Conservation (phyloP, 441 rosid genomes). For the Pelargonium myrrhifolium region DNA sequence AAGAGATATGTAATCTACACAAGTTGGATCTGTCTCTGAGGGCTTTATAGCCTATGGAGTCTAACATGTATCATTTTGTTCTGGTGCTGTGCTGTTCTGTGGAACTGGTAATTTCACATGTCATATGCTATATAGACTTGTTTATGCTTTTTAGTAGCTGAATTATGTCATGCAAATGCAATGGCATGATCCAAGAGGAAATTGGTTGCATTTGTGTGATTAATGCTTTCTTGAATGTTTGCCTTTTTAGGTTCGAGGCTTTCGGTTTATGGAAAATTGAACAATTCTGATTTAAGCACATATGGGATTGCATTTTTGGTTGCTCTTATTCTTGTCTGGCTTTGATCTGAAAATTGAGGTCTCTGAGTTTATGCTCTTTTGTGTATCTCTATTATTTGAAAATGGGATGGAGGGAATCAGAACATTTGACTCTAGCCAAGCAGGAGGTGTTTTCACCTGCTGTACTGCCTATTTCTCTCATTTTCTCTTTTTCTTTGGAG, state of each 20-base stretch:
- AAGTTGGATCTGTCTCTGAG: no score
- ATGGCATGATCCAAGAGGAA: neutral
- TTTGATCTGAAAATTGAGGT: neutral
- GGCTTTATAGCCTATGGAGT: no score
- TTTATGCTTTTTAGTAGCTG: conserved; percentile 2
- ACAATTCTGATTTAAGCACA: no score
- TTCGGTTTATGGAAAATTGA: no score
- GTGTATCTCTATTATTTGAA: neutral
- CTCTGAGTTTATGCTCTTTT: neutral
- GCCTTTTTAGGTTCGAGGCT: neutral
- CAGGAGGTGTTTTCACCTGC: no score
- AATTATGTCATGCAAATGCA: neutral
- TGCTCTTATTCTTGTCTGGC: no score
- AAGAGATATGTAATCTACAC: no score
- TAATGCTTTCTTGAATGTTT: neutral
- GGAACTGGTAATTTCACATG: conserved; percentile 58
- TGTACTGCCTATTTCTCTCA: no score
- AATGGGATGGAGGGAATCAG: neutral
- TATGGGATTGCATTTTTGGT: no score
- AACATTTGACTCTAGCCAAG: neutral
- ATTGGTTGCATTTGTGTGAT: neutral
- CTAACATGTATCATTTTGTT: conserved; percentile 5
- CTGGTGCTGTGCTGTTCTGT: conserved; percentile 24
- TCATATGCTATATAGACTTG: neutral
- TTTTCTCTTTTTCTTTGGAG: no score